Evolutionary conservation across 75 land plant genomes (phyloP).

Genomic region (Selaginella tamariscina): DNA sequence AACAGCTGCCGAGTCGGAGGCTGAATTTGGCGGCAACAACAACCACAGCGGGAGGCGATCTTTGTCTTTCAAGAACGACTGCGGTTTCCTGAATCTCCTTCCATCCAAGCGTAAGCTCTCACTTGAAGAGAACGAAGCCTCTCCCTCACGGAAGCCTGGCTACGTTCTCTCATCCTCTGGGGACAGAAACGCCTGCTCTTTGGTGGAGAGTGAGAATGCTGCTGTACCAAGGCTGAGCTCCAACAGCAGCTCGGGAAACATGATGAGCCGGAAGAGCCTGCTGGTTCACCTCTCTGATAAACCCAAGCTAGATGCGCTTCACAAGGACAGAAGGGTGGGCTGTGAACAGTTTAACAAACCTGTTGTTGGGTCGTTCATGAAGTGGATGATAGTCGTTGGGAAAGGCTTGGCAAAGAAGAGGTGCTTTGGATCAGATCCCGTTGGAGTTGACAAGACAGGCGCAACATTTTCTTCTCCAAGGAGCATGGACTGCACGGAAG

Average conservation of each 20-base stretch:
- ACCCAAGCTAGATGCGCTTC: not conserved
- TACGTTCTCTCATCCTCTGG: no score
- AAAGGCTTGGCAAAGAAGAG: slow-evolving; percentile 9
- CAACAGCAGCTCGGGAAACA: not conserved
- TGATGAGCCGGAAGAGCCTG: not conserved
- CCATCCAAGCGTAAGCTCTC: not conserved
- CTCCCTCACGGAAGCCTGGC: not conserved
- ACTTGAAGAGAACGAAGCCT: not conserved
- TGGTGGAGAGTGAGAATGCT: not conserved
- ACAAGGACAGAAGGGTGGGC: not conserved
- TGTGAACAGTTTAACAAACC: not conserved
- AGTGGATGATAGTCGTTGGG: slow-evolving; percentile 14
- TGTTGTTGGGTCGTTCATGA: slow-evolving; percentile 13
- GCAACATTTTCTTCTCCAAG: no score
- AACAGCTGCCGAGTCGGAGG: not conserved
- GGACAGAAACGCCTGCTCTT: no score
- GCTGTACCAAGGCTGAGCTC: not conserved
- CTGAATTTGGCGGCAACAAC: not conserved
- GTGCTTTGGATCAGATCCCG: not conserved
- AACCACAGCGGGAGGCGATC: not conserved
- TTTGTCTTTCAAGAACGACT: not conserved
- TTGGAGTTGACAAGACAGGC: no score
- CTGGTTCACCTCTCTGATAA: not conserved
- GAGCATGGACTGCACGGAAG: not conserved
- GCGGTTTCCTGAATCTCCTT: not conserved